A percentile compares a stretch with the other conserved stretches of the same genome.
phyloP scores from a whole-genome alignment of 2,329 filamentous ascomycete genomes.

The Aureobasidium sp. region DNA sequence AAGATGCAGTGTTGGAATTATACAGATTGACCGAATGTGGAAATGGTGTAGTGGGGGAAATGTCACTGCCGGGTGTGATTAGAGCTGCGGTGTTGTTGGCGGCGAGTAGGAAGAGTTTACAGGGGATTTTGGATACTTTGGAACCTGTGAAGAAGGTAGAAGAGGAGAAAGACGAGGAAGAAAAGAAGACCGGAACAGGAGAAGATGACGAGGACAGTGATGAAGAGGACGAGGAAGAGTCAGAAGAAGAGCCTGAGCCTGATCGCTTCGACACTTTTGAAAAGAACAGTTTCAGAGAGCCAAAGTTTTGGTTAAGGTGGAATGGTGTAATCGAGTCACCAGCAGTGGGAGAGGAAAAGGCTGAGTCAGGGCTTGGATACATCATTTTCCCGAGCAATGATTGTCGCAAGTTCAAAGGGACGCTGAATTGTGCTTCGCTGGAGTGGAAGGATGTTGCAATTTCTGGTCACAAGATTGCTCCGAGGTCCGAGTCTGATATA shows the following conservation, averaged over 20 bases:
- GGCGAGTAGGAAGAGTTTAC: not conserved
- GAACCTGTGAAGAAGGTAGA: not conserved
- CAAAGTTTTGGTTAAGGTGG: constrained; percentile 3
- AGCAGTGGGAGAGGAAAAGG: not conserved
- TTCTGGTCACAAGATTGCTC: constrained; percentile 12
- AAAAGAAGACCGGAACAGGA: not conserved
- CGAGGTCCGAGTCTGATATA: not conserved
- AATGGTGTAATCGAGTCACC: not conserved
- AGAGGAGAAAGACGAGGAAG: too few relatives aligned
- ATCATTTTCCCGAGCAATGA: not conserved
- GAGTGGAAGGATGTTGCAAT: constrained; percentile 1
- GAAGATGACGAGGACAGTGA: not conserved
- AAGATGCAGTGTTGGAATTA: not conserved
- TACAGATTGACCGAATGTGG: constrained; percentile 1
- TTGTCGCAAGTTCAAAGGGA: constrained; percentile 1
- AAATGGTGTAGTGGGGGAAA: not conserved
- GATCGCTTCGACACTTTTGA: not conserved
- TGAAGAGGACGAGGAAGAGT: not conserved
- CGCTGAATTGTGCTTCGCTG: not conserved
- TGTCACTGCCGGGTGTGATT: not conserved
- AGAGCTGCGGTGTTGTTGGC: not conserved
- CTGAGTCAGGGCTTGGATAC: not conserved
- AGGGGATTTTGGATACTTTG: not conserved
- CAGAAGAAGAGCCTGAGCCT: not conserved
- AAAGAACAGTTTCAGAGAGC: constrained; percentile 7